Conservation (phyloP, 805 yeast genomes). For the Saccharomycopsis sp. region DNA sequence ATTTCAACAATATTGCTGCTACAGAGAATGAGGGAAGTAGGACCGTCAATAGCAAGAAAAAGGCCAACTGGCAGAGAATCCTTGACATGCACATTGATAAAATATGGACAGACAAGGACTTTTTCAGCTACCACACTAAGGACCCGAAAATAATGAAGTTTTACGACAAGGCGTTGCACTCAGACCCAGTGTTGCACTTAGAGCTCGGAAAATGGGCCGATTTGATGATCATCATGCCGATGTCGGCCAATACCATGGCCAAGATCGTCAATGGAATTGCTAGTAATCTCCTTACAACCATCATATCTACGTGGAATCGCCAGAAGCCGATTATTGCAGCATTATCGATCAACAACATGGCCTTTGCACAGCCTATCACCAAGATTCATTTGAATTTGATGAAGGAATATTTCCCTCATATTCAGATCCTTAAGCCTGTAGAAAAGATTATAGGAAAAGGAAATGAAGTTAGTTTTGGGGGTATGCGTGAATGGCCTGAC, state of each 20-base stretch:
- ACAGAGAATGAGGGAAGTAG: background rate
- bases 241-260: slow-evolving; percentile 73
- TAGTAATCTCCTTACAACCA: slow-evolving; percentile 66
- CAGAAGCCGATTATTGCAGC: slow-evolving; percentile 66
- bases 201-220: slow-evolving; percentile 84
- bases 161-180: slow-evolving; percentile 7
- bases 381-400: slow-evolving; percentile 59
- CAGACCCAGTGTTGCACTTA: slow-evolving; percentile 68
- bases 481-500: slow-evolving; percentile 85
- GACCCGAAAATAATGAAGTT: slow-evolving; percentile 2
- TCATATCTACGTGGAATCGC: slow-evolving; percentile 73
- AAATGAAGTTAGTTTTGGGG: slow-evolving; percentile 78
- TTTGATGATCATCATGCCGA: slow-evolving; percentile 65
- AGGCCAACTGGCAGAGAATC: slow-evolving; percentile 17
- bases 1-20: slow-evolving; percentile 2
- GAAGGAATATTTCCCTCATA: slow-evolving; percentile 67
- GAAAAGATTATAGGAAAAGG: slow-evolving; percentile 77
- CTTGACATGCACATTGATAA: slow-evolving; percentile 16
- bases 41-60: slow-evolving; percentile 8
- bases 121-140: slow-evolving; percentile 5
- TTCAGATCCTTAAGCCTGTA: slow-evolving; percentile 68
- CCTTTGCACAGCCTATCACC: slow-evolving; percentile 74
- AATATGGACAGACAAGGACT: slow-evolving; percentile 17
- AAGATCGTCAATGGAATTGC: slow-evolving; percentile 72
- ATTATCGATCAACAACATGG: slow-evolving; percentile 78